Percentiles rank a stretch among this genome's conserved stretches.
Conservation (phyloP, 2,329 filamentous ascomycete genomes). For the Sporothrix pallida region DNA sequence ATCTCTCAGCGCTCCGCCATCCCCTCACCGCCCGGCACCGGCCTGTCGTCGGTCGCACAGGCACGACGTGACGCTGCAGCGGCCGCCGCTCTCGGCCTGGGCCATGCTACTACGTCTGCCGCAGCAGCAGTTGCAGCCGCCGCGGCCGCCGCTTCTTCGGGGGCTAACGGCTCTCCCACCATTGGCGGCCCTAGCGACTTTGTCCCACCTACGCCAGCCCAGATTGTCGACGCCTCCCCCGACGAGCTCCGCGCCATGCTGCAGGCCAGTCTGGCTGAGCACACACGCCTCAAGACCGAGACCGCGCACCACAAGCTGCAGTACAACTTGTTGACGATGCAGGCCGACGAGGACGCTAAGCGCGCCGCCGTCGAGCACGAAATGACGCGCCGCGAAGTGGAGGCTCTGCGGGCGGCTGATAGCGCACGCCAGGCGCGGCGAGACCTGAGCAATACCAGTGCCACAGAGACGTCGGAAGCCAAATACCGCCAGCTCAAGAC, state of each 20-base stretch:
- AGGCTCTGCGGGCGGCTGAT: slow-evolving; percentile 78
- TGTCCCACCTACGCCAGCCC: slow-evolving; percentile 53
- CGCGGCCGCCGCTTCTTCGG: neutral
- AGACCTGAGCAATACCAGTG: slow-evolving; percentile 54
- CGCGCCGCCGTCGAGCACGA: slow-evolving; percentile 89
- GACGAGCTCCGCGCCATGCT: slow-evolving; percentile 65
- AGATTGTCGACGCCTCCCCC: slow-evolving; percentile 58
- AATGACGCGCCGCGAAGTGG: slow-evolving; percentile 86
- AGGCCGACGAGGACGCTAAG: slow-evolving; percentile 83
- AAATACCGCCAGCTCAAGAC: slow-evolving; percentile 68
- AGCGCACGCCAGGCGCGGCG: slow-evolving; percentile 66
- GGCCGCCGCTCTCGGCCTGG: slow-evolving; percentile 11
- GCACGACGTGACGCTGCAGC: slow-evolving; percentile 35
- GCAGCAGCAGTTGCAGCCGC: neutral
- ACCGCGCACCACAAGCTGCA: slow-evolving; percentile 90
- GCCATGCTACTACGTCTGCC: neutral
- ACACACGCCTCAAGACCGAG: slow-evolving; percentile 73
- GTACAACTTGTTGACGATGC: slow-evolving; percentile 80
- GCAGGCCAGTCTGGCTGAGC: slow-evolving; percentile 60
- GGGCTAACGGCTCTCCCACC: slow-evolving; percentile 17
- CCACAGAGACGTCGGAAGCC: slow-evolving; percentile 56
- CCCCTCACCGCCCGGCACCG: slow-evolving; percentile 61
- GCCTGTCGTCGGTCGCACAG: slow-evolving; percentile 44
- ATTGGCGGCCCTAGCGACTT: slow-evolving; percentile 48
- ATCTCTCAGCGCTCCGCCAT: slow-evolving; percentile 55